Evolutionary conservation across 2,329 filamentous ascomycete species (phyloP), one percentile per base, ranked within the genome.

Genomic region (Trichoderma oligosporum): DNA sequence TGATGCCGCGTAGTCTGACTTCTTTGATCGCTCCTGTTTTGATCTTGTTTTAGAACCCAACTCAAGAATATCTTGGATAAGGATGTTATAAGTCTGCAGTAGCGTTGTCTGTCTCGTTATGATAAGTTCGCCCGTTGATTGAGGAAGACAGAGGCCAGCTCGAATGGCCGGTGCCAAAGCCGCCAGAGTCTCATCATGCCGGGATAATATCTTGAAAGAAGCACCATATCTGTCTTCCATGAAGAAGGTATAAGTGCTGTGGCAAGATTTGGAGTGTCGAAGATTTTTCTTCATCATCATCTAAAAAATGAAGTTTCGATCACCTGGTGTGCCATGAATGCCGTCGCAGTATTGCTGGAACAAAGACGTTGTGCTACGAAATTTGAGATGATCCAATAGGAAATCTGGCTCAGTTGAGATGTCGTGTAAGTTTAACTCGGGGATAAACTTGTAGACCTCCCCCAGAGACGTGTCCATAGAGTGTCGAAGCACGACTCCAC

Each of bases 371-470:
- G 70, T 73, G 33, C 71, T 70, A 6, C 76, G 69, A 33, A 74
- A 62, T 22, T 72, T 69, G 3, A 80, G 59, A 5, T 75, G 61
- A 11, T 71, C 63, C 1, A 78, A 65, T 4, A 78, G 56, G 18
- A 54, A 54, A 8, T 54, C 51, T 0, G 51, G 38, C 14, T 31
- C 27, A 12, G 39, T 24, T 3, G 72, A 61, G 2, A 79, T 64
- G 22, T 79, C 74, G 7, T 63, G 67, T 1, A 79, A 55, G 56
- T 80, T 78, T 68, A 69, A 73, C 46, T 79, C 78, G 0, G 76
- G 74, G 0, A 73, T 61, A 2, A 77, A 42, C n/a, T 72, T 74
- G 62, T 60, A 72, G 14, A 73, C 63, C n/a, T 67, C 66, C 0
- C 73, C 74, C 22, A 76, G 12, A 0, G 70, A 68, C 2, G 25